Base-by-base conservation (phyloP, 495 filamentous ascomycete species). In the Tuber melanosporum region DNA sequence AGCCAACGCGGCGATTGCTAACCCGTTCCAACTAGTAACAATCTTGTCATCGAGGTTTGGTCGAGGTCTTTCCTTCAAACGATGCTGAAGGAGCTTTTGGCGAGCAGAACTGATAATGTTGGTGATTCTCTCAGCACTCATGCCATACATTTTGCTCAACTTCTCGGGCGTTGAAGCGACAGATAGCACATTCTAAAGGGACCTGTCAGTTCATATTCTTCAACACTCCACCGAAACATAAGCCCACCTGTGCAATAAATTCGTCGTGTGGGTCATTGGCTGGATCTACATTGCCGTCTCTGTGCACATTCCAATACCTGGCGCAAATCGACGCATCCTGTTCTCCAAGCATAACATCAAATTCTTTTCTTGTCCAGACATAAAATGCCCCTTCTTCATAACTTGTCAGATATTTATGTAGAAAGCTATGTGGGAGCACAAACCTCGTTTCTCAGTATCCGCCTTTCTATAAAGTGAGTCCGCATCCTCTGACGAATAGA, bases 11-110 rank as follows among this genome's bases (percentile, higher is more conserved):
- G 90, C 90, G 74, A 99, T 95, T 0, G 94, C 93, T 77, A 98
- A 89, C 47, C 96, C 95, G 78, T 98, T 98, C 90, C 93, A 95
- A 14, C 88, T 87, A 0, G 91, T 90, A 19, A 99, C 90, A 74
- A 98, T 92, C 83, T 98, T 98, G 80, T 97, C 93, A 83, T 99
- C 95, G 14, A 96, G 85, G 17, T 88, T 90, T n/a, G 95, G 96
- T 22, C 91, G 88, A 5, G 91, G 91, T 3, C 95, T 89, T 78
- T 91, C 91, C 81, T 86, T 90, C 70, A 95, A 90, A 41, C 94
- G 87, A 82, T 97, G 88, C 36, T 89, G 88, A 32, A 89, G 87
- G 39, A 99, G 86, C 81, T 92, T 94, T 80, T 88, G 86, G 77
- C 89, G 89, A 17, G 92, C 91, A 3, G 86, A 84, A 47, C 88